These are phyloP conservation scores for Nicotiana noctiflora DNA, from an alignment of 257 asterid species.

Conservation along the genomic window DNA sequence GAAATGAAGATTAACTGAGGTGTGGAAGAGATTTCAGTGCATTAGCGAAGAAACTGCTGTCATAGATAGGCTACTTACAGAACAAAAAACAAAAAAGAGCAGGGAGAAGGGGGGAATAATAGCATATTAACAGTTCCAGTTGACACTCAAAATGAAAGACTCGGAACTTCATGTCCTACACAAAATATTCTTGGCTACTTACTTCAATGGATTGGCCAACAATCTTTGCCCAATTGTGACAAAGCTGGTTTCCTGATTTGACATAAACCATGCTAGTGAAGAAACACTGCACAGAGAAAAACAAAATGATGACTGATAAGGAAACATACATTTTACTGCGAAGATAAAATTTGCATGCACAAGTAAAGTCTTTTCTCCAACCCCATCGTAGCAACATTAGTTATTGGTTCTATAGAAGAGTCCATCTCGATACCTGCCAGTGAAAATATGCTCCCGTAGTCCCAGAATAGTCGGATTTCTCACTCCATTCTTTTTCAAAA, in stretches of 20 bases:
- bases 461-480: constrained; percentile 92
- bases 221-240: constrained; percentile 96
- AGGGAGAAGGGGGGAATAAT: not conserved
- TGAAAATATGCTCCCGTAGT: constrained; percentile 90
- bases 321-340: not conserved
- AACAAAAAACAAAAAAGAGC: not conserved
- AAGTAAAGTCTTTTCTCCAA: not conserved
- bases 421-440: constrained; percentile 62
- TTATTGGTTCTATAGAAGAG: not conserved
- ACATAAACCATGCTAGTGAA: constrained; percentile 98
- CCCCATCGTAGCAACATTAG: not conserved
- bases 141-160: constrained; percentile 11
- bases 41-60: not conserved
- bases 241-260: constrained; percentile 84
- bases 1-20: not conserved
- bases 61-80: not conserved
- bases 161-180: constrained; percentile 4
- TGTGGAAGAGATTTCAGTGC: not conserved
- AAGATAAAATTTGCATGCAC: not conserved
- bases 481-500: constrained; percentile 74
- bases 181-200: constrained; percentile 29
- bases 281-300: constrained; percentile 63
- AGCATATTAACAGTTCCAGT: constrained; percentile 7
- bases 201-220: constrained; percentile 94
- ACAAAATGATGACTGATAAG: not conserved